Base-by-base conservation (phyloP, 176 grass and related monocot species). In the Puccinellia tenuiflora region DNA sequence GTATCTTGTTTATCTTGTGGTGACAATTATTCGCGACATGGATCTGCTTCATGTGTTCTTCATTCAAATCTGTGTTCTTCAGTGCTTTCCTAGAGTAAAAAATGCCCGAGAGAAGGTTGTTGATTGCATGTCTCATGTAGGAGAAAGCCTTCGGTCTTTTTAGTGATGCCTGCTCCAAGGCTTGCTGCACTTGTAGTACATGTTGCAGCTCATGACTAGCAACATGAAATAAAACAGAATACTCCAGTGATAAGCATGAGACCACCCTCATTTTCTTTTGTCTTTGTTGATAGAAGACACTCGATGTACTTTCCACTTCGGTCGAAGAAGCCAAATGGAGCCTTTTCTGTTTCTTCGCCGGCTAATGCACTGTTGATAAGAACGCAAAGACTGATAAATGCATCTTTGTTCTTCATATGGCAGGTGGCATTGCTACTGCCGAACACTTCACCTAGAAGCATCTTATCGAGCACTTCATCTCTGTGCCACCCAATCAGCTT, bases 361-460 rank as follows among this genome's bases (percentile, higher is more conserved):
- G 82, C 90, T 76, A 98, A 91, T 35, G 90, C 95, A 60, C 84
- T 90, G 69, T 98, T 98, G 50, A 98, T 87, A 74, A 97, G 28
- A 70, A 94, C 66, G 48, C 92, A 94, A 26, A 97, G 86, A 35
- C 55, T 87, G 33, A 97, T 84, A 82, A 92, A 94, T 42, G 78
- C 86, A 85, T 94, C 90, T 85, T 97, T 86, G 28, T 73, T 84
- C 85, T 94, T 97, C 85, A 92, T 71, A 63, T 73, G 88, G 56
- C 95, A 97, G 61, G 74, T 83, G 15, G 95, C 92, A 59, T 82
- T 62, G 54, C 64, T 79, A 79, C 79, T 85, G 34, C 88, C 95
- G 17, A 98, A 98, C 37, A 98, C 88, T 72, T 98, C 92, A 21
- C 90, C 95, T 3, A 98, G 82, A 59, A 98, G 86, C 92, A 95